Base-by-base conservation (phyloP, 148 eudicot species). In the Silene conica region DNA sequence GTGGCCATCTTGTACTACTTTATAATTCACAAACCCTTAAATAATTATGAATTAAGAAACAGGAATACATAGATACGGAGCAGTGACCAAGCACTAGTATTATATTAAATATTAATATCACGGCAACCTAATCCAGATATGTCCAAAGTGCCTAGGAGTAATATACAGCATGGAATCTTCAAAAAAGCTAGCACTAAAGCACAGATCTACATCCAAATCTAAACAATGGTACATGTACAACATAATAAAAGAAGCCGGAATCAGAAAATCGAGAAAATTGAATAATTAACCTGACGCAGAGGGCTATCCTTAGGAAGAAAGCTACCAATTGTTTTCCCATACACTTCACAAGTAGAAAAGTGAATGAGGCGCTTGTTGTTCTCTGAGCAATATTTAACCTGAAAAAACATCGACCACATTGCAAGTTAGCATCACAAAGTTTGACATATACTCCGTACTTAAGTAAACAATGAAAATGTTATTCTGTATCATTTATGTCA, bases 301-400 rank as follows among this genome's bases (percentile, higher is more conserved):
- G 97, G 97, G 70, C 90, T 88, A 72, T 94, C 98, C 85, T 92
- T 92, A 12, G 98, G 98, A 75, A 95, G 87, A 82, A 81, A 95
- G 85, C 88, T 54, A 71, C 94, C 98, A 63, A 95, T 87, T 25
- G 98, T 95, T 80, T 95, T 95, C 79, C 98, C 98, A 85, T 95
- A 95, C 70, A 95, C 92, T 84, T 95, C 98, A 84, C 98, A 95
- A 63, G 98, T 95, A 22, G 98, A 95, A 80, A 95, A 95, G 83
- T 95, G 98, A 70, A 95, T 95, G 79, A 95, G 93, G 73, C 98
- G 93, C 93, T 95, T 95, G 81, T 69, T 80, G 77, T 95, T 95
- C 78, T 95, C 98, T 19, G 98, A 95, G 75, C 98, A 95, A 81
- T 94, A 94, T 88, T 94, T 94, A 22, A 94, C 98, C 98, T 94